Conservation (phyloP, 2,329 filamentous ascomycete species). For the Nannizziopsis arthrosporioides region DNA sequence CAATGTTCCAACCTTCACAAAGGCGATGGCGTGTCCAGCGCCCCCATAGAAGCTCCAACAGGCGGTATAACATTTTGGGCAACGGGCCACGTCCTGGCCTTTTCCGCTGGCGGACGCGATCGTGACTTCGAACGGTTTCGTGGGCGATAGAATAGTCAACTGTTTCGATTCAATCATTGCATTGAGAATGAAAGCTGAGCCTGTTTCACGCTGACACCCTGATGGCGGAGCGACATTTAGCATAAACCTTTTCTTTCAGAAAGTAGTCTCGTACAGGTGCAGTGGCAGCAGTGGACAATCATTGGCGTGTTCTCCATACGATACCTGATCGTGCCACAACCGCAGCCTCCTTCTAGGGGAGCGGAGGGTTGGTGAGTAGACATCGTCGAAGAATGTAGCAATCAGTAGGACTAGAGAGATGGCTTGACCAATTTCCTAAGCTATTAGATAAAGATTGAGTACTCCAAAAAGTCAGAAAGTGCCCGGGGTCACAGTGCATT, state of each 20-base stretch:
- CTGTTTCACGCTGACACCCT: conserved; percentile 37
- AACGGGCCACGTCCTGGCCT: conserved; percentile 35
- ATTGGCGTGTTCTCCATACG: conserved; percentile 22
- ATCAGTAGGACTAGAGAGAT: no score
- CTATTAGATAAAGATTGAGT: no score
- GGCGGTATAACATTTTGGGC: conserved; percentile 33
- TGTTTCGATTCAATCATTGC: conserved; percentile 33
- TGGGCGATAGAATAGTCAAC: conserved; percentile 23
- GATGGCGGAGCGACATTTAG: conserved; percentile 1
- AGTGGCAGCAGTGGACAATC: conserved; percentile 39
- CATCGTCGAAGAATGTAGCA: not conserved
- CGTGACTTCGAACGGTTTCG: conserved; percentile 19
- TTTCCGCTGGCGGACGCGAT: conserved; percentile 33
- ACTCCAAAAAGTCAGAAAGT: no score
- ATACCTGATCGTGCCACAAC: conserved; percentile 22
- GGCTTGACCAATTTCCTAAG: no score
- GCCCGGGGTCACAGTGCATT: no score
- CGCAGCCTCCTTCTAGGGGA: conserved; percentile 20
- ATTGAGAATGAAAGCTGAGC: conserved; percentile 32
- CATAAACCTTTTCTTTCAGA: not conserved
- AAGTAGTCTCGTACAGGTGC: conserved; percentile 22
- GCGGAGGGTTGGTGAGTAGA: conserved; percentile 14
- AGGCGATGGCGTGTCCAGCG: conserved; percentile 24
- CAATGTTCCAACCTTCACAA: conserved; percentile 37
- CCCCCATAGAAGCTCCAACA: conserved; percentile 36